Percentiles rank a stretch among this genome's conserved stretches.
Evolutionary conservation across 2,329 filamentous ascomycete genomes (phyloP).

Genomic region (Ophiostoma perfectum): DNA sequence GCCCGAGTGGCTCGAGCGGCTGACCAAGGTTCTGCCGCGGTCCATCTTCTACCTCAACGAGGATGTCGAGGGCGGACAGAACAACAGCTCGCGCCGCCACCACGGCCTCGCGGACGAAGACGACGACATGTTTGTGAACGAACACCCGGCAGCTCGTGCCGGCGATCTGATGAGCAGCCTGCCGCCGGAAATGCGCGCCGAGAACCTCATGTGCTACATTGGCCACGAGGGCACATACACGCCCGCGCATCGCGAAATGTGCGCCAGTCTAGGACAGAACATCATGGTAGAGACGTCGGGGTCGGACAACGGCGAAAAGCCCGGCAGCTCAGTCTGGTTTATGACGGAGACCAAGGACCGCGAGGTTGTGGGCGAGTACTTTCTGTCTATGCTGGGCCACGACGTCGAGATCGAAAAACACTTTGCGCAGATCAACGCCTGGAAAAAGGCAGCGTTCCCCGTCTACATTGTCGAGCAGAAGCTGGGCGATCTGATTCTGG

Average conservation of each 20-base stretch:
- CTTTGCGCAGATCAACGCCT: constrained; percentile 91
- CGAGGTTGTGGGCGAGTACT: constrained; percentile 86
- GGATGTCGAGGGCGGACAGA: constrained; percentile 47
- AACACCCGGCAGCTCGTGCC: constrained; percentile 58
- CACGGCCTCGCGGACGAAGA: constrained; percentile 29
- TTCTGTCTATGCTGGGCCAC: constrained; percentile 85
- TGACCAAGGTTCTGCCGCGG: constrained; percentile 71
- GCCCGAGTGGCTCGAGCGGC: constrained; percentile 72
- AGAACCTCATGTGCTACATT: constrained; percentile 98
- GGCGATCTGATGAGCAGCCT: constrained; percentile 95
- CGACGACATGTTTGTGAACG: constrained; percentile 41
- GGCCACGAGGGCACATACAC: constrained; percentile 97
- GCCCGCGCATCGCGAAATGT: constrained; percentile 95
- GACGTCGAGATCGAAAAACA: constrained; percentile 96
- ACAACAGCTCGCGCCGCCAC: not conserved
- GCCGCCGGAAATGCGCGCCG: constrained; percentile 77
- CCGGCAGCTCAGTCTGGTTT: constrained; percentile 93
- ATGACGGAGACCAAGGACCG: constrained; percentile 97
- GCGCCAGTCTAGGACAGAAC: constrained; percentile 89
- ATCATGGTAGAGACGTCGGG: constrained; percentile 94
- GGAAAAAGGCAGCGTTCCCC: constrained; percentile 89
- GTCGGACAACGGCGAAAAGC: constrained; percentile 65
- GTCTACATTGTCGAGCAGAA: constrained; percentile 90
- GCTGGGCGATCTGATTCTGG: constrained; percentile 84
- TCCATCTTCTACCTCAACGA: constrained; percentile 89